These are phyloP conservation scores for Apiotrichum mycotoxinovorans DNA, from an alignment of 1,284 basidiomycete species.

Conservation along the genomic window DNA sequence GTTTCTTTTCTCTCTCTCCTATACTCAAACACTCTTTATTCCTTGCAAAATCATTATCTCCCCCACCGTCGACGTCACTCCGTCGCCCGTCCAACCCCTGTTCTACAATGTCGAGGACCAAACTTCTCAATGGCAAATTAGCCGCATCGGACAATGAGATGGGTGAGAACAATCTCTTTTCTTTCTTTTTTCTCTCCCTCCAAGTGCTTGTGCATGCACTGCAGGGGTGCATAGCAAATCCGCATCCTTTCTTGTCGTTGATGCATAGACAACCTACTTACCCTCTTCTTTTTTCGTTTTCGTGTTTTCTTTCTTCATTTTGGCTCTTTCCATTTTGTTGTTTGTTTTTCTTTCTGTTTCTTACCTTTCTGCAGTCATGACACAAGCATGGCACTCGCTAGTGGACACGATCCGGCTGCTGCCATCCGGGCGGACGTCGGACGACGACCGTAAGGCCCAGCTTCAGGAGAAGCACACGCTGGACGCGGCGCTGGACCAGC, in stretches of 20 bases:
- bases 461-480: conserved; percentile 29
- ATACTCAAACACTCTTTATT: too few relatives aligned
- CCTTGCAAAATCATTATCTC: too few relatives aligned
- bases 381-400: conserved; percentile 38
- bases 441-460: conserved; percentile 13
- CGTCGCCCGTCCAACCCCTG: background rate
- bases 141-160: conserved; percentile 14
- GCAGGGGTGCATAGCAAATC: background rate
- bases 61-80: background rate
- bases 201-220: too few relatives aligned
- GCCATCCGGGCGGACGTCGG: conserved; percentile 18
- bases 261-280: background rate
- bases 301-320: too few relatives aligned
- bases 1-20: too few relatives aligned
- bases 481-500: conserved; percentile 40
- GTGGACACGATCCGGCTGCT: conserved; percentile 42
- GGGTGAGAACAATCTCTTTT: conserved; percentile 8
- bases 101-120: conserved; percentile 9
- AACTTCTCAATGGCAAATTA: conserved; percentile 10
- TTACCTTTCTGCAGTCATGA: conserved; percentile 26
- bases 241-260: background rate
- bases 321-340: background rate
- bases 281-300: background rate
- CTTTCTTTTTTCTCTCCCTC: too few relatives aligned
- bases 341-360: background rate